phyloP scores from a whole-genome alignment of 225 moss, liverwort and hornwort genomes.

The Ulota crispa region DNA sequence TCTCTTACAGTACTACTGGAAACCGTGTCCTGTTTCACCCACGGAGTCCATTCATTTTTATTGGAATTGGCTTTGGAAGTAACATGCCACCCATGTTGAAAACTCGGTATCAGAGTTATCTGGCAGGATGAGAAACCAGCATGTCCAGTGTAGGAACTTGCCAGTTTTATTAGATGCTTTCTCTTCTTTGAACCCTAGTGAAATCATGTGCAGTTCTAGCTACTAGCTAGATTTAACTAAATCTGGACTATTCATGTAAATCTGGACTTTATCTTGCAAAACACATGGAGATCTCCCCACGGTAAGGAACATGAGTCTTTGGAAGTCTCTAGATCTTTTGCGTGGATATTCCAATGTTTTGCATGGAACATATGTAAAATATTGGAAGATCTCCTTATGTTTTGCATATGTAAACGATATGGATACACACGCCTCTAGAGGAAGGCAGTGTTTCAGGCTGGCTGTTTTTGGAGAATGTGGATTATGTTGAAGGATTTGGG shows the following conservation, averaged over 20 bases:
- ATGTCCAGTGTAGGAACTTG: neutral
- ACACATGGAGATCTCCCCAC: no score
- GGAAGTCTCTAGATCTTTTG: no score
- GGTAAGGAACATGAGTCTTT: no score
- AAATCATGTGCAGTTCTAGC: neutral
- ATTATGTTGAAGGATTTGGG: no score
- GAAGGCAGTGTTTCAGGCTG: neutral
- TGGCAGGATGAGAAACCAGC: neutral
- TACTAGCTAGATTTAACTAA: no score
- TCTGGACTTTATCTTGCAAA: no score
- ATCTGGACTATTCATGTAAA: no score
- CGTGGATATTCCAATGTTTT: no score
- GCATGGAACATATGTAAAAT: no score
- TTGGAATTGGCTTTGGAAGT: neutral
- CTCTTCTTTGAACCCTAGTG: neutral
- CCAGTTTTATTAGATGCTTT: no score
- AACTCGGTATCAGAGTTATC: neutral
- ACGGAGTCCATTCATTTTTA: neutral
- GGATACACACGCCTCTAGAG: neutral
- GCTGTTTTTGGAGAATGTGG: neutral
- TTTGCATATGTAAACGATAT: no score
- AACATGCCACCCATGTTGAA: neutral
- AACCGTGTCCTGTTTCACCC: neutral
- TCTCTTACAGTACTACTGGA: neutral
- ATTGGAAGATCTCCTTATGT: neutral